Percentiles rank a stretch among this genome's conserved stretches.
Evolutionary conservation across 2,329 filamentous ascomycete genomes (phyloP).

Genomic region (Tolypocladium endophyticum): DNA sequence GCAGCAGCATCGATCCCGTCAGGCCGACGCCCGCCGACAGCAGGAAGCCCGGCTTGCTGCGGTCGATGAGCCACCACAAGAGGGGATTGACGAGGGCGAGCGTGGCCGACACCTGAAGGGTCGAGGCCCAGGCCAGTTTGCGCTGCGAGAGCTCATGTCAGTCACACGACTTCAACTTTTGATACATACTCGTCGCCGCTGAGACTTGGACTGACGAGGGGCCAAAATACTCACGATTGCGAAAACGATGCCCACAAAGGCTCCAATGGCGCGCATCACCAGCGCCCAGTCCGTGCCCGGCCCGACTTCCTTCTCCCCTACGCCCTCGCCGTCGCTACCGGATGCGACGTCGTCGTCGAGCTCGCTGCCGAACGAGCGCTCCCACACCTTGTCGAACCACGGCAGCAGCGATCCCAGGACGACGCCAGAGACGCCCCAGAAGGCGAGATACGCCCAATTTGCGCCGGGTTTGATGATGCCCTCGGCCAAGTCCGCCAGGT

Average conservation of each 20-base stretch:
- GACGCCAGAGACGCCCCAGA: constrained; percentile 77
- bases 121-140: constrained; percentile 85
- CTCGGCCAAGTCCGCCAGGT: constrained; percentile 48
- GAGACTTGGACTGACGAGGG: background rate
- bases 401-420: constrained; percentile 70
- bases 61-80: constrained; percentile 93
- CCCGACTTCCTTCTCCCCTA: constrained; percentile 18
- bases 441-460: constrained; percentile 58
- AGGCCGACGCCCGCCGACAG: constrained; percentile 66
- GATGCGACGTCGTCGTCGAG: constrained; percentile 17
- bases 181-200: no score
- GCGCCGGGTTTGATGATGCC: constrained; percentile 29
- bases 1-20: constrained; percentile 60
- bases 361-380: constrained; percentile 34
- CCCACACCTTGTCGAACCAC: constrained; percentile 72
- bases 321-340: constrained; percentile 16
- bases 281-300: constrained; percentile 62
- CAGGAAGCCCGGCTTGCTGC: constrained; percentile 73
- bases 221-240: constrained; percentile 58
- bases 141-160: constrained; percentile 42
- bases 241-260: constrained; percentile 51
- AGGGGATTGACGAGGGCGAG: constrained; percentile 86
- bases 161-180: background rate
- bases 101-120: constrained; percentile 83
- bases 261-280: constrained; percentile 46